Evolutionary conservation across 768 basidiomycete genomes (phyloP).

Genomic region (Hemileccinum rubropunctum): DNA sequence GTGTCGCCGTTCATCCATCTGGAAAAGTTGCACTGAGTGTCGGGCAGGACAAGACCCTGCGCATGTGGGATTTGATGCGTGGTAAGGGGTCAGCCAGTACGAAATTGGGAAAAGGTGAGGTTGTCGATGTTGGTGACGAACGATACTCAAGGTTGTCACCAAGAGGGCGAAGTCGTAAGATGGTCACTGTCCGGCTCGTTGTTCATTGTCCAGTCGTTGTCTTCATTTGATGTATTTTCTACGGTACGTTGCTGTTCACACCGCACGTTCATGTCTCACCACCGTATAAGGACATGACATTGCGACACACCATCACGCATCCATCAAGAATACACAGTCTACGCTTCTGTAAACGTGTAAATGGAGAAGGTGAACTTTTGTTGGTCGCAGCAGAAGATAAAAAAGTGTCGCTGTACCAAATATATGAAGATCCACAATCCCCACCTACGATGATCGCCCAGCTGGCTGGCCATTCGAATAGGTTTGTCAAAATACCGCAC

Average conservation of each 20-base stretch:
- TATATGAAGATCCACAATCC: constrained; percentile 44
- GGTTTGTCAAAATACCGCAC: constrained; percentile 45
- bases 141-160: not conserved
- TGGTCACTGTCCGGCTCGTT: constrained; percentile 79
- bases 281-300: constrained; percentile 66
- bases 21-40: constrained; percentile 91
- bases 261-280: not conserved
- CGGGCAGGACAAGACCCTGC: constrained; percentile 81
- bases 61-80: constrained; percentile 99
- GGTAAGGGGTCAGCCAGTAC: constrained; percentile 87
- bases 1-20: constrained; percentile 87
- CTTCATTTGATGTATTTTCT: constrained; percentile 78
- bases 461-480: constrained; percentile 80
- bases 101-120: constrained; percentile 81
- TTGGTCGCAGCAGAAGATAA: constrained; percentile 90
- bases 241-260: constrained; percentile 45
- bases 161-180: constrained; percentile 90
- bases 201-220: constrained; percentile 77
- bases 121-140: not conserved
- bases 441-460: constrained; percentile 63
- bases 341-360: constrained; percentile 64
- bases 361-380: constrained; percentile 62
- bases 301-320: constrained; percentile 71
- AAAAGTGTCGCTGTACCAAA: constrained; percentile 73
- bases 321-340: constrained; percentile 83